Conservation (phyloP, 163 green algal species). For the Scenedesmus sp. region DNA sequence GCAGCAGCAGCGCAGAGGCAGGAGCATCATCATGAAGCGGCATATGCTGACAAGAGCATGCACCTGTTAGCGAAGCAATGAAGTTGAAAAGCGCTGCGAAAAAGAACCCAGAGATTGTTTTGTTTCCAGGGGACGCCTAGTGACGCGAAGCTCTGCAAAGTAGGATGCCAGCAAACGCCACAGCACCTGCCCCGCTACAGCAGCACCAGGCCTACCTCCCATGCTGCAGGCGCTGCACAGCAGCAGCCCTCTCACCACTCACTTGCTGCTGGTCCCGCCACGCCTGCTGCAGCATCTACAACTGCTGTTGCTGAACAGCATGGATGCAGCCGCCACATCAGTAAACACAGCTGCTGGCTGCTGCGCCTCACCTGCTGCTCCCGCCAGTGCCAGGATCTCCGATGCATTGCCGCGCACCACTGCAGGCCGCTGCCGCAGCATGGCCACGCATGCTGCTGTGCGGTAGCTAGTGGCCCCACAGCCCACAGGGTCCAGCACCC, state of each 20-base stretch:
- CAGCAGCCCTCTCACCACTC: too few species aligned
- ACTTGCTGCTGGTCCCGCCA: neutral
- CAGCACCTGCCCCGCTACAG: neutral
- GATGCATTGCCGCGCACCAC: conserved; percentile 90
- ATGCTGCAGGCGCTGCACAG: too few species aligned
- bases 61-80: neutral
- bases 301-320: neutral
- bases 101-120: too few species aligned
- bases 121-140: too few species aligned
- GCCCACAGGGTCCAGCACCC: conserved; percentile 94
- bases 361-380: conserved; percentile 54
- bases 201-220: too few species aligned
- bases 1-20: neutral
- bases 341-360: neutral
- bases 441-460: conserved; percentile 68
- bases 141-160: too few species aligned
- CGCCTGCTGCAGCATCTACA: neutral
- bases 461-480: conserved; percentile 79
- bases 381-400: conserved; percentile 88
- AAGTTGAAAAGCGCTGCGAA: too few species aligned
- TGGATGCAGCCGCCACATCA: too few species aligned
- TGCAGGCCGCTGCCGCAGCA: conserved; percentile 78
- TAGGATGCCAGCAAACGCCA: neutral
- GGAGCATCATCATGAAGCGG: neutral
- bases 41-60: neutral